These are phyloP conservation scores for Trifolium subterraneum DNA, from an alignment of 306 rosid species.

Conservation along the genomic window DNA sequence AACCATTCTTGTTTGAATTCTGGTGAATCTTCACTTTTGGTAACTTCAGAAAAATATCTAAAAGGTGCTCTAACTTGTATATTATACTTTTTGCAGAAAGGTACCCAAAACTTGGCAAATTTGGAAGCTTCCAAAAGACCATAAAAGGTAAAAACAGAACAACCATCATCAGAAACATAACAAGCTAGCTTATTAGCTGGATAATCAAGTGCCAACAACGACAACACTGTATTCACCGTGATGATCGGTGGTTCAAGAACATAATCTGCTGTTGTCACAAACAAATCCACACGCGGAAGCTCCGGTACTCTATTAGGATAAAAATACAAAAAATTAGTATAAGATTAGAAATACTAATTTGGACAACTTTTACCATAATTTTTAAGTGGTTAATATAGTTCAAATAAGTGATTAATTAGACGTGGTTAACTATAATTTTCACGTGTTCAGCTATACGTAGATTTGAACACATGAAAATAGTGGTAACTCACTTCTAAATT, in stretches of 20 bases:
- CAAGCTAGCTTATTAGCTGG: conserved; percentile 71
- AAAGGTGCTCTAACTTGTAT: conserved; percentile 69
- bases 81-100: conserved; percentile 62
- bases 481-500: no score
- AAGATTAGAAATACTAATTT: background rate
- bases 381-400: background rate
- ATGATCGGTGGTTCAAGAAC: conserved; percentile 66
- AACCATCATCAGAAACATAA: conserved; percentile 78
- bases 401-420: background rate
- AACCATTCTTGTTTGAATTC: conserved; percentile 56
- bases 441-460: no score
- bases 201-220: conserved; percentile 67
- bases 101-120: conserved; percentile 67
- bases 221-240: conserved; percentile 66
- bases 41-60: conserved; percentile 47
- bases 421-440: no score
- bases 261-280: conserved; percentile 74
- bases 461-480: no score
- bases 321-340: background rate
- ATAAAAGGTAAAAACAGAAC: conserved; percentile 59
- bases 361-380: no score
- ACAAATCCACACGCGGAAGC: conserved; percentile 67
- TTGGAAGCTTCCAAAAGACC: conserved; percentile 62
- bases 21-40: background rate
- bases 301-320: conserved; percentile 46